Conservation (phyloP, 2,329 filamentous ascomycete genomes). For the Aureobasidium sp. region DNA sequence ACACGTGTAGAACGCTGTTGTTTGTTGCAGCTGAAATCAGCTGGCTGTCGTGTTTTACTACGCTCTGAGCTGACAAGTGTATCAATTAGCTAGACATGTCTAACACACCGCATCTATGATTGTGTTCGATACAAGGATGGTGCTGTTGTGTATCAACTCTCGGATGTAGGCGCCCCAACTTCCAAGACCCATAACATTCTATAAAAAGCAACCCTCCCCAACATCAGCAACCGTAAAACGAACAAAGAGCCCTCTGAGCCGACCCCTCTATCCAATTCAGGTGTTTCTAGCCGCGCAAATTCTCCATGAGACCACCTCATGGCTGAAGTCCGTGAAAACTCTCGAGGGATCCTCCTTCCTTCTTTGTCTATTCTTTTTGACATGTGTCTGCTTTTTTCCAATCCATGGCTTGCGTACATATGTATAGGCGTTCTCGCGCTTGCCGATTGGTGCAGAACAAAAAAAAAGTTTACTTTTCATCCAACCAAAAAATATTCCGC, state of each 20-base stretch:
- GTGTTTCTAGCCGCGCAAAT: not conserved
- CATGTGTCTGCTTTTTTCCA: not conserved
- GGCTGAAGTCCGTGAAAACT: not conserved
- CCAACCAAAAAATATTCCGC: not conserved
- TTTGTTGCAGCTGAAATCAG: not conserved
- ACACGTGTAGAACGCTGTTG: not conserved
- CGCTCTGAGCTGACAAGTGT: not conserved
- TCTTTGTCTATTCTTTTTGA: not conserved
- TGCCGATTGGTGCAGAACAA: not conserved
- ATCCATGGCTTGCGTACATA: not conserved
- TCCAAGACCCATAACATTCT: not conserved
- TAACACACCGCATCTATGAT: not conserved
- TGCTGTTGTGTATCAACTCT: not conserved
- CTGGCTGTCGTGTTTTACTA: not conserved
- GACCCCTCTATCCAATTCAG: not conserved
- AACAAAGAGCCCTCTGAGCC: not conserved
- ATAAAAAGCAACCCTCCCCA: constrained; percentile 5
- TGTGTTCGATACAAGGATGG: not conserved
- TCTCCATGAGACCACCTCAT: not conserved
- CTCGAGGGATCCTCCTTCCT: not conserved
- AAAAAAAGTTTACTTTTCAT: not conserved
- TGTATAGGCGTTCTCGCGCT: not conserved
- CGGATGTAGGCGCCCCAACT: not conserved
- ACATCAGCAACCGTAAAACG: not conserved
- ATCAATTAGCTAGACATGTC: not conserved